Evolutionary conservation across 208 protist species (phyloP), one percentile per base, ranked within the genome.

Genomic region (Acanthamoeba lenticulata): DNA sequence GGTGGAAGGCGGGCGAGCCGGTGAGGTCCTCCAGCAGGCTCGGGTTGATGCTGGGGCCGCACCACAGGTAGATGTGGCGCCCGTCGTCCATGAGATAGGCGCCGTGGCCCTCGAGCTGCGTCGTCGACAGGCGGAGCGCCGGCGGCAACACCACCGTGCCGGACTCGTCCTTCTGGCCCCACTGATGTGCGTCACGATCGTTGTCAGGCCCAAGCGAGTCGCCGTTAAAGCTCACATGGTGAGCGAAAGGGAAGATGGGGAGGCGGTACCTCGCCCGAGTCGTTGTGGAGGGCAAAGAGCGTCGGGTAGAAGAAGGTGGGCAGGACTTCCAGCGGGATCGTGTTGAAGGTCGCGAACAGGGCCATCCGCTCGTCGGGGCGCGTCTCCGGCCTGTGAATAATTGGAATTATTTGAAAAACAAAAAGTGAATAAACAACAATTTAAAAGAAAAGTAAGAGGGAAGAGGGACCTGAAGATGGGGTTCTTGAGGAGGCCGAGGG

Each of bases 271-370:
- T 86, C 13, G 13, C 1, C 24, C 4, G 62, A 0, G 90, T 45
- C 19, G 38, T 45, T 47, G 57, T 83, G 65, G 15, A 94, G 19
- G 24, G 65, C 27, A 72, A 90, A 94, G 49, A 94, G 69, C 34
- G 15, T 45, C 32, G 91, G 91, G 40, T 94, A 94, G 69, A 94
- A 52, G 74, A 90, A 89, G 13, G 91, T 77, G 0, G 77, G 36
- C 40, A 88, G 15, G 2, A 9, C 45, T 27, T 89, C 55, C 11
- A 94, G 69, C 24, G 91, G 74, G 27, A 94, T 94, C 32, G 52
- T 94, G 45, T 94, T 88, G 36, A 94, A 85, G 69, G 65, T 88
- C 6, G 40, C 42, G 91, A 94, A 49, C 36, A 72, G 24, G 34
- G 65, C 65, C 52, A 52, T 57, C 9, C 91, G 65, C 27, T 67